These are phyloP conservation scores for Limtongia smithiae DNA, from an alignment of 805 yeast species.

Conservation along the genomic window DNA sequence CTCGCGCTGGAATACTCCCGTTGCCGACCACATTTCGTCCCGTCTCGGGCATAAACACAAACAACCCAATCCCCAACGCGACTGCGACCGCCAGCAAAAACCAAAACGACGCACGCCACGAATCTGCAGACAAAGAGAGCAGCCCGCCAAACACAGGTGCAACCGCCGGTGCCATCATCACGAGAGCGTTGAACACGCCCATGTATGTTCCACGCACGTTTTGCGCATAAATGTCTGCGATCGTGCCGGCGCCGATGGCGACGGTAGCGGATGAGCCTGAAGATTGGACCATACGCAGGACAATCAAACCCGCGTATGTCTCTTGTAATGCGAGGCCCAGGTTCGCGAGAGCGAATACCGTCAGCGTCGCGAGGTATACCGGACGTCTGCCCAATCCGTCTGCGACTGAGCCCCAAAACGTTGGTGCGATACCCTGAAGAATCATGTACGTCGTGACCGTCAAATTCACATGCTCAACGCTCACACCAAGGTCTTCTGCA, in stretches of 20 bases:
- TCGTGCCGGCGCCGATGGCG: constrained; percentile 63
- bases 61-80: constrained; percentile 35
- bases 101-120: constrained; percentile 80
- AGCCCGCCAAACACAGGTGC: constrained; percentile 69
- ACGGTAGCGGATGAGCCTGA: constrained; percentile 73
- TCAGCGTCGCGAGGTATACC: constrained; percentile 51
- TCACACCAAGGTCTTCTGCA: constrained; percentile 50
- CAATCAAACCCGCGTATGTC: constrained; percentile 54
- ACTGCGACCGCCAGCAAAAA: constrained; percentile 67
- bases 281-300: constrained; percentile 72
- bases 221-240: constrained; percentile 68
- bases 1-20: constrained; percentile 57
- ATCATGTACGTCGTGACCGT: constrained; percentile 72
- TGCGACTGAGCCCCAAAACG: constrained; percentile 61
- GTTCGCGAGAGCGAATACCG: constrained; percentile 57
- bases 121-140: constrained; percentile 43
- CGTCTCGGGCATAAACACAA: constrained; percentile 67
- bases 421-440: constrained; percentile 74
- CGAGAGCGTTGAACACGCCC: constrained; percentile 62
- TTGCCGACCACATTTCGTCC: constrained; percentile 69
- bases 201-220: constrained; percentile 66
- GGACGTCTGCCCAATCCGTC: constrained; percentile 76
- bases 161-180: constrained; percentile 68
- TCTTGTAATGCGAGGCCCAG: constrained; percentile 39
- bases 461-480: constrained; percentile 59